Percentiles rank a stretch among this genome's conserved stretches.
Evolutionary conservation across 208 protist genomes (phyloP).

Genomic region (Balamuthia mandrillaris): DNA sequence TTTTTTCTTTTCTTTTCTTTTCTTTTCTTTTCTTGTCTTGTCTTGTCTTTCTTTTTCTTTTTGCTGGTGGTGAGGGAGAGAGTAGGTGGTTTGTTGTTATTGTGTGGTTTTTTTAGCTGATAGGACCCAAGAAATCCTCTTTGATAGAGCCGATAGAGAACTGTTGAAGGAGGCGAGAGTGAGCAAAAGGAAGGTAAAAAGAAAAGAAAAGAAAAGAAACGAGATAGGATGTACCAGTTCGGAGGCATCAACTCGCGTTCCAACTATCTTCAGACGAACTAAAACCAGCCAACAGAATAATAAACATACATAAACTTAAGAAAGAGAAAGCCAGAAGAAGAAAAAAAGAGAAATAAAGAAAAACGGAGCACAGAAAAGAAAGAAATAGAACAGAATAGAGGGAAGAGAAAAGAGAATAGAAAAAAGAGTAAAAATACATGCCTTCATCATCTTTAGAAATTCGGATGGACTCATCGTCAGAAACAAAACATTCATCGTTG

Average conservation of each 20-base stretch:
- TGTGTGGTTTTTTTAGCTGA: not conserved
- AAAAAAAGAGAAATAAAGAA: no score
- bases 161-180: not conserved
- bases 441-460: slow-evolving; percentile 55
- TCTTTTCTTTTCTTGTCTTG: no score
- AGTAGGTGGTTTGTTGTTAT: no score
- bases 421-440: not conserved
- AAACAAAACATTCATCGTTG: slow-evolving; percentile 48
- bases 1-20: no score
- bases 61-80: no score
- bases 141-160: slow-evolving; percentile 67
- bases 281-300: no score
- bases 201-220: not conserved
- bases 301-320: not conserved
- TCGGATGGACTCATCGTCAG: slow-evolving; percentile 47
- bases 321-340: not conserved
- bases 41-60: no score
- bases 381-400: not conserved
- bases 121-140: slow-evolving; percentile 62
- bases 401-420: not conserved
- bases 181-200: not conserved
- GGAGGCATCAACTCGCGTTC: slow-evolving; percentile 48
- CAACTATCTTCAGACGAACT: slow-evolving; percentile 62
- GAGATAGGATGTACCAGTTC: slow-evolving; percentile 47
- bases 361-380: not conserved